Percentiles rank a stretch among this genome's conserved stretches.
phyloP scores from a whole-genome alignment of 2,329 filamentous ascomycete genomes.

The Colletotrichum phormii region DNA sequence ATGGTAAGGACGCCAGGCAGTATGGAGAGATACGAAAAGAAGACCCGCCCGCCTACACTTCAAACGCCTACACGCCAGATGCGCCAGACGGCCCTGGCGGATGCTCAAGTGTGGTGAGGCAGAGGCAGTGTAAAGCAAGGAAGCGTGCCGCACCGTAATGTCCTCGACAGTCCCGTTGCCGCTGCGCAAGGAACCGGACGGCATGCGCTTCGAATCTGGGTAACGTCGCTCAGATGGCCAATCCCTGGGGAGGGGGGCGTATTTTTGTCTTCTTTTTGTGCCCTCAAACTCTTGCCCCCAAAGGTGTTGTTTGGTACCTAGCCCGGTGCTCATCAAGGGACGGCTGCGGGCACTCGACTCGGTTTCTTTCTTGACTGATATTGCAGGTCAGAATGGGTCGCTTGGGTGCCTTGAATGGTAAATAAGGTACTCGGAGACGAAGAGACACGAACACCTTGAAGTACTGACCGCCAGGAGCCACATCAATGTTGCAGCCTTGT shows the following conservation, averaged over 20 bases:
- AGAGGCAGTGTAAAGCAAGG: background rate
- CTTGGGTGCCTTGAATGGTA: background rate
- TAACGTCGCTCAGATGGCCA: background rate
- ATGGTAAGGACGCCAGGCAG: background rate
- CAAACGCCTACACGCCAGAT: slow-evolving; percentile 16
- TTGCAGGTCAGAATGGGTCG: background rate
- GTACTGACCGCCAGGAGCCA: background rate
- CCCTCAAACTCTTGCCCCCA: background rate
- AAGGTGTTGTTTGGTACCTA: background rate
- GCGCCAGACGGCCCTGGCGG: slow-evolving; percentile 3
- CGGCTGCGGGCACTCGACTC: background rate
- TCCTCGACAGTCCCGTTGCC: background rate
- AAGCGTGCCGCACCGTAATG: slow-evolving; percentile 9
- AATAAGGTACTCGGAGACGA: background rate
- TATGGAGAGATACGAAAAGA: background rate
- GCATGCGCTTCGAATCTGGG: too few species aligned
- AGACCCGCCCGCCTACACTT: background rate
- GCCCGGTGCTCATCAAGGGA: background rate
- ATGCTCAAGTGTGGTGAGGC: slow-evolving; percentile 18
- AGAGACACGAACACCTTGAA: background rate
- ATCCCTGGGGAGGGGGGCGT: background rate
- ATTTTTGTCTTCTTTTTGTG: background rate
- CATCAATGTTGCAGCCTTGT: background rate
- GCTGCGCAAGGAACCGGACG: background rate
- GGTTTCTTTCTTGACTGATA: background rate